phyloP scores from a whole-genome alignment of 1,284 basidiomycete species.

The Calocybe gambosa region DNA sequence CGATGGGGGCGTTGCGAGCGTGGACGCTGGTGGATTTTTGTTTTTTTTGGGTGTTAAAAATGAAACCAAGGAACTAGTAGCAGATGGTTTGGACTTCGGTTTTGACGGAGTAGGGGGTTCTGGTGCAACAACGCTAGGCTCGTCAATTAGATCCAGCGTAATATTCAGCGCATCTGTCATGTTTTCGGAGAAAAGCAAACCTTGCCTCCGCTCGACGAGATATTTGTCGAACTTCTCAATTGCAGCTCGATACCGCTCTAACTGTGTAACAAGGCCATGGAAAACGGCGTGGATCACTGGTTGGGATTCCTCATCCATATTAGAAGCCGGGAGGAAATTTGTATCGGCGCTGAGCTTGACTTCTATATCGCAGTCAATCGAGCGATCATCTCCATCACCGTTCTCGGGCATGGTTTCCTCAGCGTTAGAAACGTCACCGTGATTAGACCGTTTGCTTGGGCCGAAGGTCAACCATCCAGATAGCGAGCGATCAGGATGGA shows the following conservation, averaged over 20 bases:
- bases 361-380: constrained; percentile 68
- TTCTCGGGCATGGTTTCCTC: constrained; percentile 23
- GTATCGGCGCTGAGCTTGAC: constrained; percentile 56
- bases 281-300: constrained; percentile 79
- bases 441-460: constrained; percentile 30
- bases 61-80: constrained; percentile 60
- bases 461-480: constrained; percentile 82
- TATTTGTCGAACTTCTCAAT: constrained; percentile 82
- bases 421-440: constrained; percentile 20
- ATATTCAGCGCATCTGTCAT: constrained; percentile 83
- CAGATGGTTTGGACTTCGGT: constrained; percentile 46
- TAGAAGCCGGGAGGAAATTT: constrained; percentile 55
- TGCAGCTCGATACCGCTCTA: constrained; percentile 70
- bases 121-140: constrained; percentile 25
- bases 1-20: constrained; percentile 39
- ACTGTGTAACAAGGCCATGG: constrained; percentile 70
- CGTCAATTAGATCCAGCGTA: constrained; percentile 54
- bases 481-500: constrained; percentile 81
- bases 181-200: constrained; percentile 89
- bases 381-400: constrained; percentile 66
- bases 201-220: constrained; percentile 81
- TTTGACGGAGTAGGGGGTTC: constrained; percentile 28
- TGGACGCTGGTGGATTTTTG: constrained; percentile 36
- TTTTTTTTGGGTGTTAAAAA: constrained; percentile 74
- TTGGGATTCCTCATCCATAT: constrained; percentile 62